Percentiles rank a stretch among this genome's conserved stretches.
Evolutionary conservation across 805 yeast species (phyloP).

Genomic region (Candida nonsorbophila): DNA sequence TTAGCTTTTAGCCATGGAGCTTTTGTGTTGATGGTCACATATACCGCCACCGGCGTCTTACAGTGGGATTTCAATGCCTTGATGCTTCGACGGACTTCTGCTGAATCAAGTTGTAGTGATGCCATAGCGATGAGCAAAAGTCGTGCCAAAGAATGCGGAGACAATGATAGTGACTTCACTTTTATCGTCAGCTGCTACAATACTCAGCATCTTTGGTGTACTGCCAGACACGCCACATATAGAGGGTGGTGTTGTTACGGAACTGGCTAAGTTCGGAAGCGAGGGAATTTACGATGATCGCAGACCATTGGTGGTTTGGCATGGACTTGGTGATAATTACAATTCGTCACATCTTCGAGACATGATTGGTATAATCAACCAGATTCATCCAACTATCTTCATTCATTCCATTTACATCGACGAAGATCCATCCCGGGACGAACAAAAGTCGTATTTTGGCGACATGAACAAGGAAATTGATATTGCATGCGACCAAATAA

Average conservation of each 20-base stretch:
- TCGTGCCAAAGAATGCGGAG: no score
- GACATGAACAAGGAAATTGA: constrained; percentile 51
- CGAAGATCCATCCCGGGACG: constrained; percentile 47
- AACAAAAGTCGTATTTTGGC: constrained; percentile 53
- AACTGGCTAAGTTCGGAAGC: no score
- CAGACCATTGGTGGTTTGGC: constrained; percentile 70
- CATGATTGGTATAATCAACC: constrained; percentile 37
- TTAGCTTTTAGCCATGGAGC: constrained; percentile 21
- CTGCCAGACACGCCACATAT: no score
- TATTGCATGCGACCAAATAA: constrained; percentile 51
- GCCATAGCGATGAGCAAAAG: no score
- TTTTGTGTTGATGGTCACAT: constrained; percentile 28
- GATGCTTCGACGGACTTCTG: no score
- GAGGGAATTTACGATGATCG: no score
- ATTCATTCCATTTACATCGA: constrained; percentile 53
- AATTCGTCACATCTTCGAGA: constrained; percentile 53
- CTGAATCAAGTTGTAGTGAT: no score
- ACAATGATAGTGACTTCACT: no score
- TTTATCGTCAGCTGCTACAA: no score
- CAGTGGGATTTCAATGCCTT: constrained; percentile 10
- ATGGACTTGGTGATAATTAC: constrained; percentile 76
- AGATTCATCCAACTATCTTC: constrained; percentile 43
- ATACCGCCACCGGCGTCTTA: constrained; percentile 15
- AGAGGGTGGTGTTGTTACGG: no score
- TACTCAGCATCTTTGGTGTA: no score